Evolutionary conservation across 805 yeast genomes (phyloP).

Genomic region (Tetrapisispora iriomotensis): DNA sequence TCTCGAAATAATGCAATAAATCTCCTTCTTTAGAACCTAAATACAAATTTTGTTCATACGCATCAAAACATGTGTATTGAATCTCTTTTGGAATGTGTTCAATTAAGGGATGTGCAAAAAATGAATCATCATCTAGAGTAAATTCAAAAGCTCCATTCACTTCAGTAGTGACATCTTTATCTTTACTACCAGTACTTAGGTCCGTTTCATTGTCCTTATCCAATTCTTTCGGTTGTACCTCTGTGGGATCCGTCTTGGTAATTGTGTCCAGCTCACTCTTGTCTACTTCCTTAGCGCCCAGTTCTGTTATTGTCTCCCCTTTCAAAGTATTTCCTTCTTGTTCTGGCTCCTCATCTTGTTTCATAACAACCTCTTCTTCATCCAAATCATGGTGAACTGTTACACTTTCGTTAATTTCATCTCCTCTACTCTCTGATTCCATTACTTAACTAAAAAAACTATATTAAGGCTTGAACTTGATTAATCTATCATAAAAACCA

Average conservation of each 20-base stretch:
- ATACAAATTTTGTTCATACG: constrained; percentile 25
- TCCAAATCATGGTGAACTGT: neutral
- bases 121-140: constrained; percentile 15
- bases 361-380: neutral
- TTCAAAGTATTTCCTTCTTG: neutral
- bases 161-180: neutral
- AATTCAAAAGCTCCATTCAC: neutral
- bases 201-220: neutral
- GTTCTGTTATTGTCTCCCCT: too few species aligned
- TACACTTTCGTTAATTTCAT: too few species aligned
- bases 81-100: constrained; percentile 18
- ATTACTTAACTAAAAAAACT: too few species aligned
- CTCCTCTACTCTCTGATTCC: too few species aligned
- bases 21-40: constrained; percentile 26
- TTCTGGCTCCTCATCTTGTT: neutral
- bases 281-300: too few species aligned
- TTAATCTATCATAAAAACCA: too few species aligned
- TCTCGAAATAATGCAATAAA: constrained; percentile 27
- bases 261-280: too few species aligned
- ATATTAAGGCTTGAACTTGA: too few species aligned
- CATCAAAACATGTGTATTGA: constrained; percentile 19
- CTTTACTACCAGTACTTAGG: neutral
- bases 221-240: too few species aligned
- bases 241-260: too few species aligned
- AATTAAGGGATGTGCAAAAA: constrained; percentile 15